Evolutionary conservation across 169 alveolate genomes (phyloP), one percentile per base, ranked within the genome.

Genomic region (Babesia ovis): DNA sequence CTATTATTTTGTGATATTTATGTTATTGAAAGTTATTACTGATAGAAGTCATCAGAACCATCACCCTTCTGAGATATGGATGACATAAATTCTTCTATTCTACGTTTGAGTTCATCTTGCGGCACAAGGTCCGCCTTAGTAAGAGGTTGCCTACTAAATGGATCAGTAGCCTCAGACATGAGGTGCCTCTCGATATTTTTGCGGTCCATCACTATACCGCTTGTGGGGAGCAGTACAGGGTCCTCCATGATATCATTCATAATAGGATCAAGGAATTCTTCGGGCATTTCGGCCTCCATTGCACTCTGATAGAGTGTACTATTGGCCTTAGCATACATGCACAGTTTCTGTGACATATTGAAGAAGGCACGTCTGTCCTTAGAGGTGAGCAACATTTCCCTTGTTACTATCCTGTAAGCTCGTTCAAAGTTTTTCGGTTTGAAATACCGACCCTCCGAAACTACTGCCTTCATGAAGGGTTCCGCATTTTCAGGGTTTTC

Each of bases 131-230:
- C 93, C 23, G 87, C 94, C 59, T 85, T 91, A 20, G 92, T 84
- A 61, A 95, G 92, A 2, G 97, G 97, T 12, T 73, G 88, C 87
- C 98, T 84, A 72, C 92, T 95, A 89, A 94, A 95, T 5, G 98
- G 98, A 46, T 95, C 98, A 29, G 91, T 90, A 11, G 96, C 92
- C 68, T 95, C 97, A 16, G 96, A 86, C 92, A 95, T 90, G 73
- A 95, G 90, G 77, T 92, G 95, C 29, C 96, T 68, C 74, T 94
- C 98, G 71, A 95, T 94, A 69, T 91, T 90, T 55, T 89, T 89
- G 61, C 98, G 83, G 69, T 95, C 98, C 86, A 94, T 91, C 39
- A 91, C 80, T 50, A 83, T 91, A 37, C 94, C 92, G 71, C 96
- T 90, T 22, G 96, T 84, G 50, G 98, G 98, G 45, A 95, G 90